Evolutionary conservation across 345 rosid genomes (phyloP).

Genomic region (Gossypium turneri): DNA sequence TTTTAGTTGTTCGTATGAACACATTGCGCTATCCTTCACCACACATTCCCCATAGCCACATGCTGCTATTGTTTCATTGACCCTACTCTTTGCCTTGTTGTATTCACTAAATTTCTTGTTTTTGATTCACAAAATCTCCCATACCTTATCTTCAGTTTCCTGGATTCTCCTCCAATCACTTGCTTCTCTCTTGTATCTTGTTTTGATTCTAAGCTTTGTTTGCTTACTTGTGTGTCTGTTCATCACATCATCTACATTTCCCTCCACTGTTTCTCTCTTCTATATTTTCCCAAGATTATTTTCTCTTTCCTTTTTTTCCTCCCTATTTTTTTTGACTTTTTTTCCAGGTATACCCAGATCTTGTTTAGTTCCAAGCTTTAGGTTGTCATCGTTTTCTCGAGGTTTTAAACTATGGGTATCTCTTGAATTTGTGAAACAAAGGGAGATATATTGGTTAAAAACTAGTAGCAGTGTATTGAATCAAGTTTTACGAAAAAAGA

Average conservation of each 20-base stretch:
- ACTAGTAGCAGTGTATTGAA: background rate
- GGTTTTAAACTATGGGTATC: background rate
- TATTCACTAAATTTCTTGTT: background rate
- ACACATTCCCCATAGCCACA: background rate
- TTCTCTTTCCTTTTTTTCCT: no score
- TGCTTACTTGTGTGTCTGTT: background rate
- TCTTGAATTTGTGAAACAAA: constrained; percentile 2
- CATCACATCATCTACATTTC: background rate
- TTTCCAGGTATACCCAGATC: constrained; percentile 5
- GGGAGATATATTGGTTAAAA: background rate
- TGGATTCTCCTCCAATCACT: constrained; percentile 7
- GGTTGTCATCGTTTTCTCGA: background rate
- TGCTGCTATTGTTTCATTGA: background rate
- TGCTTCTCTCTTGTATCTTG: background rate
- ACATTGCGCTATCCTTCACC: background rate
- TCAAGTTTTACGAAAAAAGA: background rate
- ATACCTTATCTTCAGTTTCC: background rate
- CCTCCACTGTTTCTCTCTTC: background rate
- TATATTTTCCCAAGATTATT: constrained; percentile 5
- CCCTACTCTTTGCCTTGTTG: background rate
- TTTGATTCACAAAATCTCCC: background rate
- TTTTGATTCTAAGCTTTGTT: background rate
- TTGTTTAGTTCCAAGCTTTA: background rate
- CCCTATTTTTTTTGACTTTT: background rate
- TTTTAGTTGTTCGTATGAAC: background rate